A percentile compares a stretch with the other conserved stretches of the same genome.
phyloP scores from a whole-genome alignment of 345 rosid species.

The Populus euphratica region DNA sequence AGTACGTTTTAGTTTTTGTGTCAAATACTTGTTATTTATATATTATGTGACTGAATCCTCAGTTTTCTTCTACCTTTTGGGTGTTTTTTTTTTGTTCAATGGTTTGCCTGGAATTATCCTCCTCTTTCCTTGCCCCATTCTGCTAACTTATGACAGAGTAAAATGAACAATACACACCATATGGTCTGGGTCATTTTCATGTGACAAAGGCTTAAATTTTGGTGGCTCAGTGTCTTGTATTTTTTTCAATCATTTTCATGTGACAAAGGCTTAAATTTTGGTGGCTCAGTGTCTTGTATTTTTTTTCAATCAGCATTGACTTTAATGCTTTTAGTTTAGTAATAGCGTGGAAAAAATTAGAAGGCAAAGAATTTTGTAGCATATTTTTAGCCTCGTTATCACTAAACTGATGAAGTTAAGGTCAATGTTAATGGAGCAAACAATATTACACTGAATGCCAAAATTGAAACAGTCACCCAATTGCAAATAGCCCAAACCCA shows the following conservation, averaged over 20 bases:
- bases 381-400: background rate
- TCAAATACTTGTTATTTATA: background rate
- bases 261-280: background rate
- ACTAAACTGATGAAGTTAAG: background rate
- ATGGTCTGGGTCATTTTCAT: background rate
- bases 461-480: background rate
- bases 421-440: background rate
- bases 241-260: background rate
- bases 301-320: no score
- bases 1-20: background rate
- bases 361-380: background rate
- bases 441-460: background rate
- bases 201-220: background rate
- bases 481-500: background rate
- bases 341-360: background rate
- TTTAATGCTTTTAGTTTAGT: background rate
- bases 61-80: background rate
- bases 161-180: background rate
- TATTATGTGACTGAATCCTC: background rate
- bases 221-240: background rate
- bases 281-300: background rate
- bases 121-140: background rate
- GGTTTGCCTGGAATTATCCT: background rate
- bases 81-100: background rate
- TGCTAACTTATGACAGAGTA: background rate